Evolutionary conservation across 2,329 filamentous ascomycete species (phyloP).

Genomic region (Penicillium sp.): DNA sequence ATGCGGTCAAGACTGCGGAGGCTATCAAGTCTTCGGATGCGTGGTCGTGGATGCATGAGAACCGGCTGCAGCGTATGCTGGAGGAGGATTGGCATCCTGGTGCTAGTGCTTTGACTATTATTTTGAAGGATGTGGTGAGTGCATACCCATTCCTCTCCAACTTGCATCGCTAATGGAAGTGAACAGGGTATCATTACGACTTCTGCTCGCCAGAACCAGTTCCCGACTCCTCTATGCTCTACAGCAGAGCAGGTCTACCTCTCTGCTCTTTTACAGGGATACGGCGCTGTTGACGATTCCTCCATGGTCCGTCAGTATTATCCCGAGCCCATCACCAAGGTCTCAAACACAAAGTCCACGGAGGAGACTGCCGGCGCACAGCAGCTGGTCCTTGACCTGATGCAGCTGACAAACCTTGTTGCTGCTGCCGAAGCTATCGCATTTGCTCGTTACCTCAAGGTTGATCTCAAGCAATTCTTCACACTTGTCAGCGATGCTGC

Average conservation of each 20-base stretch:
- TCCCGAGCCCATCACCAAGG: conserved; percentile 38
- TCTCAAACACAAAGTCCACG: conserved; percentile 30
- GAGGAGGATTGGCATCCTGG: conserved; percentile 50
- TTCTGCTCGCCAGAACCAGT: conserved; percentile 54
- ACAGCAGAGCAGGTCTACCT: conserved; percentile 63
- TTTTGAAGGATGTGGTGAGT: conserved; percentile 54
- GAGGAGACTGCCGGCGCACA: conserved; percentile 33
- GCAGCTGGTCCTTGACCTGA: conserved; percentile 42
- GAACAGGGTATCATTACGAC: conserved; percentile 60
- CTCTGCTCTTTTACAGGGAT: conserved; percentile 55
- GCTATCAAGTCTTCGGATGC: conserved; percentile 47
- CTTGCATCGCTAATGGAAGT: background rate
- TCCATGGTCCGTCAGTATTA: conserved; percentile 53
- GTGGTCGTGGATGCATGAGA: conserved; percentile 60
- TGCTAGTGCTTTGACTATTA: conserved; percentile 56
- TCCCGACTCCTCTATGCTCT: conserved; percentile 57
- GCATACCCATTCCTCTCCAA: too few species aligned
- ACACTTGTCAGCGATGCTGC: conserved; percentile 47
- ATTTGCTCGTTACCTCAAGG: conserved; percentile 44
- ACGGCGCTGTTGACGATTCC: conserved; percentile 51
- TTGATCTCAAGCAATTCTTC: conserved; percentile 45
- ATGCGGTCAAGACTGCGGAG: conserved; percentile 42
- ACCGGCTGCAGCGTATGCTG: conserved; percentile 54
- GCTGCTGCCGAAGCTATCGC: conserved; percentile 47
- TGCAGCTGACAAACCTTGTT: conserved; percentile 47